Conservation (phyloP, 2,329 filamentous ascomycete species). For the Fusarium armeniacum region DNA sequence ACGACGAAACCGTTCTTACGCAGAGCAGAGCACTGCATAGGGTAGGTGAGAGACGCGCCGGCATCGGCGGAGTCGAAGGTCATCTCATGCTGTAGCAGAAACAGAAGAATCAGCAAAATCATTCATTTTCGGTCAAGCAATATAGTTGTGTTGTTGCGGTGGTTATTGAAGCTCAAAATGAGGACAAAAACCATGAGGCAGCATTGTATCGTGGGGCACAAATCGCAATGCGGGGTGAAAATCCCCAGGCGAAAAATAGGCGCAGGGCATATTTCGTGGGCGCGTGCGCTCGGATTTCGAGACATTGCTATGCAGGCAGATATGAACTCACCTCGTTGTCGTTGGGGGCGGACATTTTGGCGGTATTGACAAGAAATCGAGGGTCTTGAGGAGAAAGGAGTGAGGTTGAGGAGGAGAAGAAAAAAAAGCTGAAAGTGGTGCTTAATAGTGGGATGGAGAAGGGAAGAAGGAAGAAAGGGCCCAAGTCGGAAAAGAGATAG, state of each 20-base stretch:
- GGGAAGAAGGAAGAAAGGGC: constrained; percentile 51
- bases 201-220: constrained; percentile 55
- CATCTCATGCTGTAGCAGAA: constrained; percentile 69
- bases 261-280: constrained; percentile 46
- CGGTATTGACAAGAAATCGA: constrained; percentile 58
- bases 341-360: constrained; percentile 68
- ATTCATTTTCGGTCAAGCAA: constrained; percentile 16
- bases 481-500: constrained; percentile 47
- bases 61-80: constrained; percentile 95
- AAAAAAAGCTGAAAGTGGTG: constrained; percentile 50
- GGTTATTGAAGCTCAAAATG: constrained; percentile 32
- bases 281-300: constrained; percentile 41
- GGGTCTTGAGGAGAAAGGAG: constrained; percentile 51
- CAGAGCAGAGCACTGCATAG: constrained; percentile 99
- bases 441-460: constrained; percentile 50
- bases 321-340: constrained; percentile 62
- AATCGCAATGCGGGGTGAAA: constrained; percentile 64
- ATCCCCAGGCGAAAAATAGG: constrained; percentile 54
- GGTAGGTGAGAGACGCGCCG: constrained; percentile 93
- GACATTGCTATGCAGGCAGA: constrained; percentile 14
- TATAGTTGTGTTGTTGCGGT: constrained; percentile 16
- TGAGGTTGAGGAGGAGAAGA: constrained; percentile 46
- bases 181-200: constrained; percentile 32
- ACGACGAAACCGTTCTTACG: constrained; percentile 99
- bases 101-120: constrained; percentile 45